phyloP scores from a whole-genome alignment of 495 filamentous ascomycete genomes.

The Penicillium paradoxum region DNA sequence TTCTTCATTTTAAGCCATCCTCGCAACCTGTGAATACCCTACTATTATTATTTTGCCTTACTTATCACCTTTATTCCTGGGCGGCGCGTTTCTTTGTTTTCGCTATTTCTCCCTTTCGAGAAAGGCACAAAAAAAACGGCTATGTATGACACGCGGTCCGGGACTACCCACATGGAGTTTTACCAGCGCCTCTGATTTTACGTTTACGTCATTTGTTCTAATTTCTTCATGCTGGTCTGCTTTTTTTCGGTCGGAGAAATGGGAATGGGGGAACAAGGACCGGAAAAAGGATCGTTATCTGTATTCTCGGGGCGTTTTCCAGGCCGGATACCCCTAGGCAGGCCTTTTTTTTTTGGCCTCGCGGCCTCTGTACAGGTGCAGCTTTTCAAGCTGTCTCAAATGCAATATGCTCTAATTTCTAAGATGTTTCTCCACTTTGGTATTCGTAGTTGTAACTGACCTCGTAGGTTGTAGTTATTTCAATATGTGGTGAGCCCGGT shows the following conservation, averaged over 20 bases:
- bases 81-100: constrained; percentile 23
- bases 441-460: background rate
- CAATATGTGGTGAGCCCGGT: no score
- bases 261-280: background rate
- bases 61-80: constrained; percentile 12
- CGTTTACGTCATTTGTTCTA: constrained; percentile 6
- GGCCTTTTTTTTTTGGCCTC: constrained; percentile 12
- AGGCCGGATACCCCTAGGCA: constrained; percentile 19
- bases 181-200: constrained; percentile 4
- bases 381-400: constrained; percentile 13
- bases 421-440: background rate
- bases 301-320: constrained; percentile 9
- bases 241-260: constrained; percentile 5
- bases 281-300: constrained; percentile 13
- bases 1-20: constrained; percentile 5
- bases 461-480: no score
- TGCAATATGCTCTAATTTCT: constrained; percentile 19
- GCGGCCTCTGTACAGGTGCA: constrained; percentile 24
- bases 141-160: constrained; percentile 15
- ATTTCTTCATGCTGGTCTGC: constrained; percentile 11
- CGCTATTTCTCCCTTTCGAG: constrained; percentile 3
- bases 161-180: constrained; percentile 17
- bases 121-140: constrained; percentile 22
- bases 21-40: constrained; percentile 29
- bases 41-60: background rate